These are phyloP conservation scores for Paecilomyces variotii DNA, from an alignment of 2,329 filamentous ascomycete species.

Conservation along the genomic window DNA sequence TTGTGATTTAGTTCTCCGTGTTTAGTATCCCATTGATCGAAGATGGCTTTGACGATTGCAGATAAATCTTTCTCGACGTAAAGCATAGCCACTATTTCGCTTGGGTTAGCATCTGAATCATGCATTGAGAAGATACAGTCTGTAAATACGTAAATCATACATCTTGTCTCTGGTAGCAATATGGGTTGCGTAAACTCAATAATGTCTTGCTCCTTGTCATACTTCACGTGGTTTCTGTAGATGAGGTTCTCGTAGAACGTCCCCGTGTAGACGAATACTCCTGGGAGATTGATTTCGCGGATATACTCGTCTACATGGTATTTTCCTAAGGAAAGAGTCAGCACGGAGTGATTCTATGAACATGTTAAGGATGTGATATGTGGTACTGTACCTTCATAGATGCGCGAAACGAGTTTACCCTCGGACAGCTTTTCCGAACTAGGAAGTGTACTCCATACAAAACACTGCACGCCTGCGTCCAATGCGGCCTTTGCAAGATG, in stretches of 20 bases:
- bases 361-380: not conserved
- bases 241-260: conserved; percentile 13
- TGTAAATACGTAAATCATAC: not conserved
- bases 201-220: conserved; percentile 1
- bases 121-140: not conserved
- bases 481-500: conserved; percentile 7
- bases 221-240: conserved; percentile 6
- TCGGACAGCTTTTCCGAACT: conserved; percentile 6
- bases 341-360: not conserved
- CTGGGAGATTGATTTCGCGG: conserved; percentile 9
- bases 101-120: not conserved
- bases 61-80: conserved; percentile 12
- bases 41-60: conserved; percentile 10
- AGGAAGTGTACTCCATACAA: conserved; percentile 9
- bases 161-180: conserved; percentile 5
- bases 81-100: conserved; percentile 9
- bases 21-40: conserved; percentile 13
- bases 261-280: conserved; percentile 11
- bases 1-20: conserved; percentile 5
- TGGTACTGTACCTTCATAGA: conserved; percentile 5
- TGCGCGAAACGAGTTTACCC: conserved; percentile 2
- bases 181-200: conserved; percentile 10
- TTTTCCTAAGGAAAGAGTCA: conserved; percentile 2
- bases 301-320: conserved; percentile 13
- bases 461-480: conserved; percentile 5